Base-by-base conservation (phyloP, 768 basidiomycete genomes). In the Pilatotrama ljubarskyi region DNA sequence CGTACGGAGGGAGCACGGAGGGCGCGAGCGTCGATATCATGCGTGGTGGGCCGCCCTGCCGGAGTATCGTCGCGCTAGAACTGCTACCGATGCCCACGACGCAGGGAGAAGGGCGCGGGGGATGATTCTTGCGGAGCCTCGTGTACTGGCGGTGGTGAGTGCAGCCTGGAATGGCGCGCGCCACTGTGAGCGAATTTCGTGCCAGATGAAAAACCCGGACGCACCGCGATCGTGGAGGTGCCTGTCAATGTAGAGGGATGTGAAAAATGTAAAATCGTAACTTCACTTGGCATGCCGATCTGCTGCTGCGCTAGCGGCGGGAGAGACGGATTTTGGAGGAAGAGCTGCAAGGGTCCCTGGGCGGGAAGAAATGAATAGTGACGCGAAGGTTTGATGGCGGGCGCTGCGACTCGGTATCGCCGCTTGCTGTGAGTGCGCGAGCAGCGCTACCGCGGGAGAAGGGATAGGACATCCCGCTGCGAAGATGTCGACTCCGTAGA, bases 331-430 rank as follows among this genome's bases (percentile, higher is more conserved):
- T 14, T n/a, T 15, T 40, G 6, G 38, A 40, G 5, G 38, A 14
- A 40, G 5, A 14, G 14, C 38, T n/a, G 38, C 5, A 14, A 40
- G 38, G 38, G 13, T 40, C 14, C 14, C 14, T 6, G 38, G 35
- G 49, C 17, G 18, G 48, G 17, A n/a, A 51, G 18, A 11, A 40
- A 17, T 13, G 20, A 38, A 40, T 10, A 25, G 13, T n/a, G 24
- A 11, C 26, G n/a, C 38, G 17, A 48, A 56, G 44, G 46, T 48
- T 46, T 48, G 55, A 53, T 53, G 51, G 26, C 22, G 14, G 41
- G 17, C 25, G 17, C 8, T 22, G 51, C 14, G 13, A 9, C 25
- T 18, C 17, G 26, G 20, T 42, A 25, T 5, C 4, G 29, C 29
- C 15, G 36, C 32, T 14, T 18, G n/a, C n/a, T n/a, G n/a, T n/a